A percentile compares a stretch with the other conserved stretches of the same genome.
phyloP scores from a whole-genome alignment of 2,329 filamentous ascomycete genomes.

The Exophiala calicioides region DNA sequence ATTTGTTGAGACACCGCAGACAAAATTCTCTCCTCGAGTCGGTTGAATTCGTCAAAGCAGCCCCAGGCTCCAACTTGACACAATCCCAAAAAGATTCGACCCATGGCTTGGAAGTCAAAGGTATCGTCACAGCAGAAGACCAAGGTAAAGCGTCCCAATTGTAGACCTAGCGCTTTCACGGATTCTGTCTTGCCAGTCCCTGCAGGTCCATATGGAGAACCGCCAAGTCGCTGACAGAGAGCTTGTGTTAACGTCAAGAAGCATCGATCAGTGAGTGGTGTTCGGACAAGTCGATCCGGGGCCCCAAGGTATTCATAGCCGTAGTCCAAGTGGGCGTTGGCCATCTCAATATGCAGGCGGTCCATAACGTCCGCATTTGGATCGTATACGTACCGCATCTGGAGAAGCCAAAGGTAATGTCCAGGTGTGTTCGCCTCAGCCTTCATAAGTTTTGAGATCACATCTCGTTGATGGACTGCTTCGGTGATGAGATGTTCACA shows the following conservation, averaged over 20 bases:
- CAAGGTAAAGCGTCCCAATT: slow-evolving; percentile 94
- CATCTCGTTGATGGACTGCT: slow-evolving; percentile 95
- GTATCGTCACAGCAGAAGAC: slow-evolving; percentile 99
- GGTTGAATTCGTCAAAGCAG: slow-evolving; percentile 99
- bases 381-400: slow-evolving; percentile 94
- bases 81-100: slow-evolving; percentile 97
- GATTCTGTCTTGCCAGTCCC: slow-evolving; percentile 99
- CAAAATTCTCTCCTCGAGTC: slow-evolving; percentile 93
- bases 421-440: slow-evolving; percentile 71
- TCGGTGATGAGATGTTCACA: slow-evolving; percentile 99
- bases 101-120: slow-evolving; percentile 99
- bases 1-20: slow-evolving; percentile 99
- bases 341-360: slow-evolving; percentile 90
- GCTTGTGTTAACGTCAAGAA: slow-evolving; percentile 98
- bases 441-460: slow-evolving; percentile 81
- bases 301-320: slow-evolving; percentile 98
- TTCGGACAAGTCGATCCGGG: slow-evolving; percentile 91
- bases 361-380: slow-evolving; percentile 78
- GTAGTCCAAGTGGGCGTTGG: slow-evolving; percentile 91
- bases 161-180: slow-evolving; percentile 94
- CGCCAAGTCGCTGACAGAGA: slow-evolving; percentile 89
- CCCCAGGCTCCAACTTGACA: slow-evolving; percentile 99
- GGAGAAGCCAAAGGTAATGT: slow-evolving; percentile 89
- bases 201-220: slow-evolving; percentile 94
- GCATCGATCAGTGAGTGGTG: slow-evolving; percentile 94